These are phyloP conservation scores for Fomitopsis palustris DNA, from an alignment of 1,284 basidiomycete species.

Conservation along the genomic window DNA sequence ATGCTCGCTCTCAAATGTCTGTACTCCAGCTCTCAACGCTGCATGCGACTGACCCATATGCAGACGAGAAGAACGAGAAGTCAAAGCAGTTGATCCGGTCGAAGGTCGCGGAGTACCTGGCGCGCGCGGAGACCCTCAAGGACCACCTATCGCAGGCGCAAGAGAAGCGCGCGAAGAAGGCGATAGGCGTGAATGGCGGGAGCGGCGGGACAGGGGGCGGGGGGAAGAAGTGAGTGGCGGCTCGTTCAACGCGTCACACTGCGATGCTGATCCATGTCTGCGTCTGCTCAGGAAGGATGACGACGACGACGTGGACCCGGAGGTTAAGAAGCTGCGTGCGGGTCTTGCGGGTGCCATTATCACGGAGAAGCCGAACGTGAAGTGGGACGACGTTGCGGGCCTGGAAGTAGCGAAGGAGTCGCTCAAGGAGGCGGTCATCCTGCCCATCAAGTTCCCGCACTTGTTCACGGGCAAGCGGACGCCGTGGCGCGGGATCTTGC, in stretches of 20 bases:
- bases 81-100: slow-evolving; percentile 84
- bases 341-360: slow-evolving; percentile 88
- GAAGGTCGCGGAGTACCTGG: slow-evolving; percentile 93
- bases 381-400: slow-evolving; percentile 98
- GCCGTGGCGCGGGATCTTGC: slow-evolving; percentile 92
- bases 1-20: slow-evolving; percentile 86
- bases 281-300: slow-evolving; percentile 53
- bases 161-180: slow-evolving; percentile 73
- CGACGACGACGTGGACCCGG: slow-evolving; percentile 83
- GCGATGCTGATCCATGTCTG: neutral
- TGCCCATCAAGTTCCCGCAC: slow-evolving; percentile 98
- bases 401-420: slow-evolving; percentile 93
- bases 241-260: slow-evolving; percentile 3
- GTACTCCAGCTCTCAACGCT: slow-evolving; percentile 18
- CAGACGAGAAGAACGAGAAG: slow-evolving; percentile 97
- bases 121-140: slow-evolving; percentile 91
- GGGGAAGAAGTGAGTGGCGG: slow-evolving; percentile 59
- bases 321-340: slow-evolving; percentile 92
- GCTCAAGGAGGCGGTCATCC: slow-evolving; percentile 96
- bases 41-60: neutral
- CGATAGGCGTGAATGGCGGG: slow-evolving; percentile 77
- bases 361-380: slow-evolving; percentile 92
- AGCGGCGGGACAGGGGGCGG: slow-evolving; percentile 59
- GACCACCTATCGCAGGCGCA: slow-evolving; percentile 64
- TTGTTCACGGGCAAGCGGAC: slow-evolving; percentile 98